These are phyloP conservation scores for Stentor roeselii DNA, from an alignment of 73 alveolate species.

Conservation along the genomic window DNA sequence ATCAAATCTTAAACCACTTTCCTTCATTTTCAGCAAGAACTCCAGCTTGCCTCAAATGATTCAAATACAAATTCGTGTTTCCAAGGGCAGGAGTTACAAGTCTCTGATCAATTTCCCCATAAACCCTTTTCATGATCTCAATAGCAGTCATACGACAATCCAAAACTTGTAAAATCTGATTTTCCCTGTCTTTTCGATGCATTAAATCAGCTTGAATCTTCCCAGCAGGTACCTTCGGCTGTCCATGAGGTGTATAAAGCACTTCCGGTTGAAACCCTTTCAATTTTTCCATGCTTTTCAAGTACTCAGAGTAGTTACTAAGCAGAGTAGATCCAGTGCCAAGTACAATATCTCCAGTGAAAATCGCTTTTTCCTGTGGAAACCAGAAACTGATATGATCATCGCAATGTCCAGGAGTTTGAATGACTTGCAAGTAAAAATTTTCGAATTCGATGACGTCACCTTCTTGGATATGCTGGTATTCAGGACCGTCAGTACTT, in stretches of 20 bases:
- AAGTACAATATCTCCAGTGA: constrained; percentile 46
- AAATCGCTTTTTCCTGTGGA: constrained; percentile 33
- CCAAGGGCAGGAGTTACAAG: not conserved
- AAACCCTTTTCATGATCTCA: not conserved
- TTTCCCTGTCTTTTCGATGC: constrained; percentile 35
- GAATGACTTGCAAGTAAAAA: not conserved
- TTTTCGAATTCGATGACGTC: constrained; percentile 32
- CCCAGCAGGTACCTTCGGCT: constrained; percentile 8
- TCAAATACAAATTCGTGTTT: not conserved
- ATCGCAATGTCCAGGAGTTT: constrained; percentile 29
- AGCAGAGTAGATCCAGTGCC: constrained; percentile 44
- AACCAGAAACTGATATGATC: constrained; percentile 38
- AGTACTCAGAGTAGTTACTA: not conserved
- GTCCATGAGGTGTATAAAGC: constrained; percentile 26
- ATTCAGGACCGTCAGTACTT: constrained; percentile 13
- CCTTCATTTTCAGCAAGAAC: not conserved
- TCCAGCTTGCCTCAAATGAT: not conserved
- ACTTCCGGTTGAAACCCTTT: not conserved
- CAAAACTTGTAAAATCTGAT: constrained; percentile 29
- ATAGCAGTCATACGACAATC: not conserved
- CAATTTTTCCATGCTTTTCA: not conserved
- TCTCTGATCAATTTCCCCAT: constrained; percentile 2
- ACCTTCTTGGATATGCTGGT: constrained; percentile 27
- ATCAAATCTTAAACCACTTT: not conserved
- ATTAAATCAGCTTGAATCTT: constrained; percentile 30